These are phyloP conservation scores for Strigomonas culicis DNA, from an alignment of 208 protist species.

Conservation along the genomic window DNA sequence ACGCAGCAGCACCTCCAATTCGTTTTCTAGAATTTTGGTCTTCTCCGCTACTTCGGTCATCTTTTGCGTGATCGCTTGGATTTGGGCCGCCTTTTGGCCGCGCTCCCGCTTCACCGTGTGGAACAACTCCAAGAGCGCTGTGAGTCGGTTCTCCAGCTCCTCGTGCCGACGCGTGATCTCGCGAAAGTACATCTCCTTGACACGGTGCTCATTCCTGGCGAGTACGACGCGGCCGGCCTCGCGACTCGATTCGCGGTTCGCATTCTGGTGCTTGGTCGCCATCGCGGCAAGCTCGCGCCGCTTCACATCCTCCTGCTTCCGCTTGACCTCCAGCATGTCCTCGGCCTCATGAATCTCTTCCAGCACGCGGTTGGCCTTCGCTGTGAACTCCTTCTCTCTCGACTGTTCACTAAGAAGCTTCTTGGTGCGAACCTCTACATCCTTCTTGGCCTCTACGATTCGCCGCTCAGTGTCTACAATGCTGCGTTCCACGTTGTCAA, in stretches of 20 bases:
- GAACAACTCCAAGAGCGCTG: constrained; percentile 76
- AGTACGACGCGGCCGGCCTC: constrained; percentile 66
- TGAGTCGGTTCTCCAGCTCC: constrained; percentile 74
- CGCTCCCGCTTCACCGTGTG: constrained; percentile 92
- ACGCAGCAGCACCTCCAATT: constrained; percentile 87
- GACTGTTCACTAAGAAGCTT: constrained; percentile 84
- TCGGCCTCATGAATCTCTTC: constrained; percentile 70
- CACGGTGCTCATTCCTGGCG: constrained; percentile 86
- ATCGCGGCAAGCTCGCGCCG: constrained; percentile 65
- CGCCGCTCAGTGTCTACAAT: constrained; percentile 43
- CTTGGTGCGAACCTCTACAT: constrained; percentile 78
- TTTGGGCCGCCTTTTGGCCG: constrained; percentile 90
- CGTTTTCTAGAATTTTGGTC: constrained; percentile 94
- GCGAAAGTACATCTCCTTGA: constrained; percentile 55
- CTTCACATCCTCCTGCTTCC: constrained; percentile 71
- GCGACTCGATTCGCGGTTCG: constrained; percentile 84
- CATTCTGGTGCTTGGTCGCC: constrained; percentile 68
- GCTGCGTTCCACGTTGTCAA: constrained; percentile 20
- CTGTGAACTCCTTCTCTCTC: constrained; percentile 71
- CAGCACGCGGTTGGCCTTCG: constrained; percentile 40
- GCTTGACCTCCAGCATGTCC: constrained; percentile 54
- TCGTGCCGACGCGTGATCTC: constrained; percentile 43
- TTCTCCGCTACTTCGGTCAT: constrained; percentile 95
- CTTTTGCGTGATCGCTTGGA: constrained; percentile 90
- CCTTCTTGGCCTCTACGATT: constrained; percentile 51